These are phyloP conservation scores for Trametes sp. DNA, from an alignment of 1,284 basidiomycete species.

Conservation along the genomic window DNA sequence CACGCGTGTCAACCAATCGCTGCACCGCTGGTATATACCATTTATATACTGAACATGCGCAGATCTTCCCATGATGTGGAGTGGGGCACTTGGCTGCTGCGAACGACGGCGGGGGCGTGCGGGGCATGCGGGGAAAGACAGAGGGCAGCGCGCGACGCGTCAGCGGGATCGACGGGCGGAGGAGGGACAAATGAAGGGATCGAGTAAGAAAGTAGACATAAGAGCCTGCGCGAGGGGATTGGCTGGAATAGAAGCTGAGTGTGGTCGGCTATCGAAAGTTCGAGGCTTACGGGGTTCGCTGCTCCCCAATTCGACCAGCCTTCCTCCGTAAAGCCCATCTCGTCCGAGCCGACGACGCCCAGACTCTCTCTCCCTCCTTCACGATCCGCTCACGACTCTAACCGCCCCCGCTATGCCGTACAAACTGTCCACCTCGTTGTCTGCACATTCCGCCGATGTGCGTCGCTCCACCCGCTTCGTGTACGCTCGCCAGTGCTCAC, in stretches of 20 bases:
- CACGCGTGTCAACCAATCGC: conserved; percentile 1
- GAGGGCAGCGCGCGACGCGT: neutral
- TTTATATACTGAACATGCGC: neutral
- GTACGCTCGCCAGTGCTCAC: conserved; percentile 33
- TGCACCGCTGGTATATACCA: neutral
- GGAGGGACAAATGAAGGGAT: neutral
- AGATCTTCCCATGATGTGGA: conserved; percentile 20
- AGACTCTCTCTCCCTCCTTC: conserved; percentile 31
- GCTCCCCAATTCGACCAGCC: conserved; percentile 33
- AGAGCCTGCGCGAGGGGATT: conserved; percentile 4
- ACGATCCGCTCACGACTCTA: conserved; percentile 31
- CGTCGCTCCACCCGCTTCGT: conserved; percentile 42
- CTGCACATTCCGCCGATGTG: conserved; percentile 78
- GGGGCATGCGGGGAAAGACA: conserved; percentile 6
- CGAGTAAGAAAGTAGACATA: no score
- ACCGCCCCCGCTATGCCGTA: conserved; percentile 66
- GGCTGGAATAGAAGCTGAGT: conserved; percentile 25
- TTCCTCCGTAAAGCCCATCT: conserved; percentile 26
- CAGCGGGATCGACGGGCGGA: neutral
- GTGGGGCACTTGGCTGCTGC: neutral
- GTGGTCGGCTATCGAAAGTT: conserved; percentile 37
- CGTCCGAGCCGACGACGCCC: conserved; percentile 23
- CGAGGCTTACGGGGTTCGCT: conserved; percentile 34
- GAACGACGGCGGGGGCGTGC: conserved; percentile 1
- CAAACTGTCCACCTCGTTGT: conserved; percentile 83